phyloP scores from a whole-genome alignment of 2,329 filamentous ascomycete genomes.

The Neopestalotiopsis clavispora region DNA sequence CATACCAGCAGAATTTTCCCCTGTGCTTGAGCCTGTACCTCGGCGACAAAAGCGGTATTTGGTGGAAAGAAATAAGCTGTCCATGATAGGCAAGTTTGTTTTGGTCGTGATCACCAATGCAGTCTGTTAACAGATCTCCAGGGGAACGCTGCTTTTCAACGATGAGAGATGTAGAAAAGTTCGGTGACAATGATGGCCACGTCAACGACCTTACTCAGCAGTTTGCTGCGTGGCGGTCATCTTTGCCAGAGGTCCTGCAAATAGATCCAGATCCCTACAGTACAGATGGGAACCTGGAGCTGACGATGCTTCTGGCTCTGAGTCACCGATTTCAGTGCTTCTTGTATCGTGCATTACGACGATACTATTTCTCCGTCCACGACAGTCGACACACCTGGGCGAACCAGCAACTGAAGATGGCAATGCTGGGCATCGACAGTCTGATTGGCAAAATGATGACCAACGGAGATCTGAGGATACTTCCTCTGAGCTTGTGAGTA shows the following conservation, averaged over 20 bases:
- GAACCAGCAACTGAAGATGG: background rate
- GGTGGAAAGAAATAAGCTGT: background rate
- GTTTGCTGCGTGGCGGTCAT: background rate
- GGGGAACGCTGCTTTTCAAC: background rate
- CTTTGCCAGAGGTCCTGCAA: background rate
- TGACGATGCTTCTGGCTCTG: background rate
- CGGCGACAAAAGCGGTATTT: background rate
- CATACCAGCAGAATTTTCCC: background rate
- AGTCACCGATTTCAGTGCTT: background rate
- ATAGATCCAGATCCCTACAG: background rate
- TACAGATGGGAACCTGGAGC: background rate
- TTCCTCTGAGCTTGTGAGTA: slow-evolving; percentile 4
- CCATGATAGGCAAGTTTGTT: background rate
- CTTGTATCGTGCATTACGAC: background rate
- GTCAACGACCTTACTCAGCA: background rate
- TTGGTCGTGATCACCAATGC: background rate
- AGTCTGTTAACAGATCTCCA: background rate
- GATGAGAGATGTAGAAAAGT: background rate
- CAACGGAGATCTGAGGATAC: background rate
- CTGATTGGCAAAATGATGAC: background rate
- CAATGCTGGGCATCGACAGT: background rate
- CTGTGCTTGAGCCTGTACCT: background rate
- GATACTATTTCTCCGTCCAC: background rate
- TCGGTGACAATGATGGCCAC: background rate
- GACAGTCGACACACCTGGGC: background rate